A percentile compares a stretch with the other conserved stretches of the same genome.
phyloP scores from a whole-genome alignment of 441 rosid species.

The Populus hybrid region DNA sequence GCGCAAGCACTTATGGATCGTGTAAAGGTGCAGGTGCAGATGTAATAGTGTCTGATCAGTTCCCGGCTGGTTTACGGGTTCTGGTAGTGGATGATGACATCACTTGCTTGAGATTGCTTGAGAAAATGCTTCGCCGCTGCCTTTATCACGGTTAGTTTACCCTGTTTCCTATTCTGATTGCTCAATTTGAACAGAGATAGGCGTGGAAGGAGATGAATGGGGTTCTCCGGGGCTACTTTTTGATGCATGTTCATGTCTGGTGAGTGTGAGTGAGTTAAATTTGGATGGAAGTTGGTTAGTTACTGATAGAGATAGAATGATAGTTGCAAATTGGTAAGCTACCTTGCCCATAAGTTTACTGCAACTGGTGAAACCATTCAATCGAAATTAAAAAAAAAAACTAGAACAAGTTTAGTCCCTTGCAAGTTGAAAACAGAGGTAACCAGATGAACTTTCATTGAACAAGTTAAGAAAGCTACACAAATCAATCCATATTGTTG shows the following conservation, averaged over 20 bases:
- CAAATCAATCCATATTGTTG: background rate
- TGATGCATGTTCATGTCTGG: background rate
- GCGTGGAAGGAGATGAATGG: background rate
- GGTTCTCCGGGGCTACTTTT: background rate
- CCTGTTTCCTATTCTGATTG: background rate
- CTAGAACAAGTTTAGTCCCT: background rate
- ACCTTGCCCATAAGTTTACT: background rate
- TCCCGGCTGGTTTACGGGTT: constrained; percentile 69
- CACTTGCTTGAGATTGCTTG: constrained; percentile 55
- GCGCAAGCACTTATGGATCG: constrained; percentile 20
- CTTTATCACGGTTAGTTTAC: constrained; percentile 44
- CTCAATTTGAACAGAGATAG: background rate
- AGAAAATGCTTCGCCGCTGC: constrained; percentile 68
- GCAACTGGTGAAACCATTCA: background rate
- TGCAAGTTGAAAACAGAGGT: background rate
- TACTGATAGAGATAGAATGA: background rate
- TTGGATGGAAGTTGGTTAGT: background rate
- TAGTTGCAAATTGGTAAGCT: background rate
- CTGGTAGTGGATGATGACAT: constrained; percentile 77
- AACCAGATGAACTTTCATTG: background rate
- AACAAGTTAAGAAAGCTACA: background rate
- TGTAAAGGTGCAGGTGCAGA: constrained; percentile 9
- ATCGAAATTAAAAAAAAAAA: background rate
- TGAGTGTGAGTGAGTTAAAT: background rate
- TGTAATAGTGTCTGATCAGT: constrained; percentile 39